Evolutionary conservation across 2,329 filamentous ascomycete genomes (phyloP).

Genomic region (Exophiala aquamarina): DNA sequence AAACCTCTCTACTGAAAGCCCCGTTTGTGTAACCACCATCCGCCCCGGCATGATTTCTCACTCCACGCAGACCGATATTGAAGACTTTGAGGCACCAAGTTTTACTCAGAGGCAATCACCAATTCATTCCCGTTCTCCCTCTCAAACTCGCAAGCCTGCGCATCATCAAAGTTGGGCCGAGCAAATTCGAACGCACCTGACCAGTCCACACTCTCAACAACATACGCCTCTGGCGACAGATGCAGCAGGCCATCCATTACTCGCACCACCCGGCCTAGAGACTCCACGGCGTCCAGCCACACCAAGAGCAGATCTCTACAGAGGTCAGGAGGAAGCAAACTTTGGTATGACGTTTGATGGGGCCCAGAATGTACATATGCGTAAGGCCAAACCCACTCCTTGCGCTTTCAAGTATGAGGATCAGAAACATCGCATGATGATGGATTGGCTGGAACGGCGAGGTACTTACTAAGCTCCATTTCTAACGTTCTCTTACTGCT

Average conservation of each 20-base stretch:
- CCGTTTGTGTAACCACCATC: not conserved
- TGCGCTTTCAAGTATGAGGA: slow-evolving; percentile 18
- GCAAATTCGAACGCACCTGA: slow-evolving; percentile 8
- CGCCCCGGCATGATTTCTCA: slow-evolving; percentile 14
- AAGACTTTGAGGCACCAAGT: not conserved
- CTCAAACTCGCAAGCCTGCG: slow-evolving; percentile 6
- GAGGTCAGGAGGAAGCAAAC: slow-evolving; percentile 15
- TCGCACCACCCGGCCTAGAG: slow-evolving; percentile 11
- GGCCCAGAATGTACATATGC: slow-evolving; percentile 1
- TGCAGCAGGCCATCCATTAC: not conserved
- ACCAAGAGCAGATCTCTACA: slow-evolving; percentile 20
- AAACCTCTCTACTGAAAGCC: not conserved
- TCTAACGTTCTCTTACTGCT: too few species aligned
- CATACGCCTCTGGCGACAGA: not conserved
- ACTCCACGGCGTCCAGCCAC: slow-evolving; percentile 13
- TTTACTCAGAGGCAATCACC: slow-evolving; percentile 1
- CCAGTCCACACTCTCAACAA: slow-evolving; percentile 5
- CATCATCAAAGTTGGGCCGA: slow-evolving; percentile 14
- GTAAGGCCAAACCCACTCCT: slow-evolving; percentile 9
- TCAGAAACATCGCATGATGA: slow-evolving; percentile 23
- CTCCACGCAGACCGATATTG: slow-evolving; percentile 13
- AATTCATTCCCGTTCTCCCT: slow-evolving; percentile 7
- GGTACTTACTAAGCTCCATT: not conserved
- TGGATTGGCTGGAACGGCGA: slow-evolving; percentile 23
- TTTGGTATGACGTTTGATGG: slow-evolving; percentile 24